A percentile compares a stretch with the other conserved stretches of the same genome.
These are phyloP conservation scores for Coniella lustricola DNA, from an alignment of 2,329 filamentous ascomycete genomes.

Conservation along the genomic window DNA sequence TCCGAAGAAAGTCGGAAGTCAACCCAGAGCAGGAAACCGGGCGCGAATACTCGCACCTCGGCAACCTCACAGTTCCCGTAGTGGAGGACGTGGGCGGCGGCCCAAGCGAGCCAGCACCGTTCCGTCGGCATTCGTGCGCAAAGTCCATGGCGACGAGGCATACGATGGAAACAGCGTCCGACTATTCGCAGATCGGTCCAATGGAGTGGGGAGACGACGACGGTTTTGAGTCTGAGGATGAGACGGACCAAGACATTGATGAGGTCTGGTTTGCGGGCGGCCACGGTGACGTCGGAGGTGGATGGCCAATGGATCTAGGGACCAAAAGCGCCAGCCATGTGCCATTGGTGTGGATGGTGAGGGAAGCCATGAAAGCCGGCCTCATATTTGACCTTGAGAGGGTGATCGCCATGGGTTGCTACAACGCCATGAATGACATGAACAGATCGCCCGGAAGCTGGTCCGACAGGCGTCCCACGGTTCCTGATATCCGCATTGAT, in stretches of 20 bases:
- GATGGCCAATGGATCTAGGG: slow-evolving; percentile 54
- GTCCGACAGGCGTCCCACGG: neutral
- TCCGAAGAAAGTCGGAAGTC: neutral
- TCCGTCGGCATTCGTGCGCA: slow-evolving; percentile 32
- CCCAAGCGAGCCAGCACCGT: slow-evolving; percentile 28
- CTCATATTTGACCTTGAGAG: slow-evolving; percentile 64
- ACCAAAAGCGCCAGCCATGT: slow-evolving; percentile 59
- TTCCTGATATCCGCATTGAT: slow-evolving; percentile 30
- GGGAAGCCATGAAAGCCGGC: slow-evolving; percentile 53
- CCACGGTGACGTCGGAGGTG: slow-evolving; percentile 73
- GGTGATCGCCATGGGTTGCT: slow-evolving; percentile 59
- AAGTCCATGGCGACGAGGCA: slow-evolving; percentile 19
- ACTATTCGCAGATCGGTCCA: slow-evolving; percentile 23
- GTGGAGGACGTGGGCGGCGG: slow-evolving; percentile 11
- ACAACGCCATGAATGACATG: slow-evolving; percentile 31
- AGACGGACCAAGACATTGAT: slow-evolving; percentile 61
- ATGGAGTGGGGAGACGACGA: slow-evolving; percentile 21
- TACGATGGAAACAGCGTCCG: slow-evolving; percentile 24
- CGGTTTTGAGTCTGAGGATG: slow-evolving; percentile 36
- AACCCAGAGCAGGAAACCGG: slow-evolving; percentile 5
- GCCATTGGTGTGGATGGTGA: slow-evolving; percentile 61
- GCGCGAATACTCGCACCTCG: slow-evolving; percentile 7
- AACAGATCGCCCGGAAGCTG: slow-evolving; percentile 6
- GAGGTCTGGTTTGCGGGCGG: slow-evolving; percentile 77
- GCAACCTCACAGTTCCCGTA: slow-evolving; percentile 2